Evolutionary conservation across 2,329 filamentous ascomycete genomes (phyloP), one percentile per base, ranked within the genome.

Genomic region (Alternaria tenuissima): DNA sequence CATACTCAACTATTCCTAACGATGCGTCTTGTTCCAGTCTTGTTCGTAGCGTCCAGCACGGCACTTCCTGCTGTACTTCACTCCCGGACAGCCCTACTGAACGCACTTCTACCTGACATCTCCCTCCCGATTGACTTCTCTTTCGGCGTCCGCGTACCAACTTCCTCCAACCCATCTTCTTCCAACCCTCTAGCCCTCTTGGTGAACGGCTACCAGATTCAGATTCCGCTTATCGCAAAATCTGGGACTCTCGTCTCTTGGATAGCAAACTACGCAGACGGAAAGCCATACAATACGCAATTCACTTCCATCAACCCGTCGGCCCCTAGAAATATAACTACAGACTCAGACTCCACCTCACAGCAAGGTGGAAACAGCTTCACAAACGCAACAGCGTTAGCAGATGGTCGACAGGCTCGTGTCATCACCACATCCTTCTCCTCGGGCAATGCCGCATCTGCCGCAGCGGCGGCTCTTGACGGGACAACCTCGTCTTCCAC

Each of bases 231-330:
- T 8, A 16, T 42, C 18, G 39, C 52, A 9, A 20, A 34, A 7
- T 44, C 52, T 16, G 52, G 52, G 0, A 30, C 20, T n/a, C 39
- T 54, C 18, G 41, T 54, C 18, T 54, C 52, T 0, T 54, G 52
- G 52, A 42, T 54, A 32, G 52, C 39, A 43, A 54, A 54, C 39
- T 54, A 54, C 14, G 41, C 28, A 20, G 22, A 44, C 41, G 41
- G 52, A 16, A 44, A 34, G 20, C 7, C 41, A 8, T 54, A 54
- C 41, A 54, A 54, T 16, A 54, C 52, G 7, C 52, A 54, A 14
- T 26, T 44, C 16, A 54, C 39, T 14, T 44, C 28, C 6, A 32
- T 54, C 26, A 44, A 44, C 5, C 52, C 52, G 1, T 44, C 39
- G 0, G 52, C 39, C 1, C 52, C 52, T 16, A 24, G 24, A 24